Conservation (phyloP, 1,284 basidiomycete genomes). For the Amylostereum chailletii region DNA sequence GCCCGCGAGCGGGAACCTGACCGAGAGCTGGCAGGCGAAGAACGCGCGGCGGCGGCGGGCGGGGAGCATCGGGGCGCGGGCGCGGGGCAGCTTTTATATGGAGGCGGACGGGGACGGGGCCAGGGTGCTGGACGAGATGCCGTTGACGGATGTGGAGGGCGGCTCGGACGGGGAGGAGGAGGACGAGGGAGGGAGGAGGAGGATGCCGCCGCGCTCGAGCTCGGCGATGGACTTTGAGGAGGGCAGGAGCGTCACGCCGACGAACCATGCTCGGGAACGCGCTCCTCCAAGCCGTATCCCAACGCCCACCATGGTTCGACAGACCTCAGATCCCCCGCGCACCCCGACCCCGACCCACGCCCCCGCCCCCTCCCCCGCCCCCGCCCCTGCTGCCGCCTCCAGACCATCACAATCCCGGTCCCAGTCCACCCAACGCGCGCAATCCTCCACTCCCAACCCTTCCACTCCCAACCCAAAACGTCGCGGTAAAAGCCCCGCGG, state of each 20-base stretch:
- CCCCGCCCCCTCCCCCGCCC: conserved; percentile 1
- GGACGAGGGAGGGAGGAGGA: conserved; percentile 16
- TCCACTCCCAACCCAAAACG: conserved; percentile 23
- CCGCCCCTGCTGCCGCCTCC: neutral
- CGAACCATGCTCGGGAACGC: conserved; percentile 4
- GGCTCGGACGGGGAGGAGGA: conserved; percentile 22
- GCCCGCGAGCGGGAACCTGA: conserved; percentile 14
- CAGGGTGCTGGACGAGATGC: conserved; percentile 61
- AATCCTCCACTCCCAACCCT: conserved; percentile 12
- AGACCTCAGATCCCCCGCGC: conserved; percentile 21
- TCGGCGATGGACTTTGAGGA: conserved; percentile 10
- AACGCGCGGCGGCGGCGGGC: conserved; percentile 30
- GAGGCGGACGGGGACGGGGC: conserved; percentile 45
- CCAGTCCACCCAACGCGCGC: conserved; percentile 15
- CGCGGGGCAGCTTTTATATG: conserved; percentile 55
- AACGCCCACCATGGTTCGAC: conserved; percentile 17
- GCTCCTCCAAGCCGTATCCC: conserved; percentile 17
- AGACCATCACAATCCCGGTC: conserved; percentile 4
- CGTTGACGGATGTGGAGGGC: conserved; percentile 61
- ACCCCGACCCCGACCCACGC: conserved; percentile 15
- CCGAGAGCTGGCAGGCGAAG: conserved; percentile 11
- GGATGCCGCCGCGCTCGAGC: conserved; percentile 11
- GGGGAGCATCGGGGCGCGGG: conserved; percentile 41
- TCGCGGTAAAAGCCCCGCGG: conserved; percentile 35
- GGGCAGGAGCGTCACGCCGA: conserved; percentile 20